Percentiles rank a stretch among this genome's conserved stretches.
Conservation (phyloP, 2,329 filamentous ascomycete species). For the Cyanodermella asteris region DNA sequence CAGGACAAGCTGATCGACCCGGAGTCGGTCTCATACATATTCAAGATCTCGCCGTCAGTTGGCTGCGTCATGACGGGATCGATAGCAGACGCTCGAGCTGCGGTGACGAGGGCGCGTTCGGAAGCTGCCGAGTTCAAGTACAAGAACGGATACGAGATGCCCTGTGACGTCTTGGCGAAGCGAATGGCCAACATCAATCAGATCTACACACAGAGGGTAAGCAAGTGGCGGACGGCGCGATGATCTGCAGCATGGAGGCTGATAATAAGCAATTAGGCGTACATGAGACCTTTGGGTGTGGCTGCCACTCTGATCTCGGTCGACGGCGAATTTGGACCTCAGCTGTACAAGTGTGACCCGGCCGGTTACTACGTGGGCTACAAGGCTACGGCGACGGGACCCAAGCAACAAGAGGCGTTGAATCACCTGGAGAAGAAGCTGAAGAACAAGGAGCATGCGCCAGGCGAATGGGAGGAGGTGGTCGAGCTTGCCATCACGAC, state of each 20-base stretch:
- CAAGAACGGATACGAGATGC: constrained; percentile 99
- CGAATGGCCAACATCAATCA: constrained; percentile 96
- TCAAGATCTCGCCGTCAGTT: constrained; percentile 85
- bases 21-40: constrained; percentile 89
- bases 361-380: constrained; percentile 97
- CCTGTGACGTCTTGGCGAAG: constrained; percentile 89
- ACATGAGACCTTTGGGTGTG: constrained; percentile 94
- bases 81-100: constrained; percentile 88
- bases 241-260: constrained; percentile 1
- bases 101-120: constrained; percentile 74
- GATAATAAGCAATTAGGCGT: constrained; percentile 37
- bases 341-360: constrained; percentile 95
- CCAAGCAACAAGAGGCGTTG: constrained; percentile 95
- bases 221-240: not conserved
- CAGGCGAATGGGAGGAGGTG: constrained; percentile 89
- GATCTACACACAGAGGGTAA: constrained; percentile 88
- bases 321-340: constrained; percentile 76
- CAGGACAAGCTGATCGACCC: constrained; percentile 99
- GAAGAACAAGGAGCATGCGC: constrained; percentile 91
- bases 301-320: constrained; percentile 88
- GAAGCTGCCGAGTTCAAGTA: constrained; percentile 97
- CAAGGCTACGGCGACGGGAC: constrained; percentile 91
- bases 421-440: constrained; percentile 99
- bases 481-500: constrained; percentile 92
- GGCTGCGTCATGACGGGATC: constrained; percentile 98